phyloP scores from a whole-genome alignment of 805 yeast species.

The Candida railenensis region DNA sequence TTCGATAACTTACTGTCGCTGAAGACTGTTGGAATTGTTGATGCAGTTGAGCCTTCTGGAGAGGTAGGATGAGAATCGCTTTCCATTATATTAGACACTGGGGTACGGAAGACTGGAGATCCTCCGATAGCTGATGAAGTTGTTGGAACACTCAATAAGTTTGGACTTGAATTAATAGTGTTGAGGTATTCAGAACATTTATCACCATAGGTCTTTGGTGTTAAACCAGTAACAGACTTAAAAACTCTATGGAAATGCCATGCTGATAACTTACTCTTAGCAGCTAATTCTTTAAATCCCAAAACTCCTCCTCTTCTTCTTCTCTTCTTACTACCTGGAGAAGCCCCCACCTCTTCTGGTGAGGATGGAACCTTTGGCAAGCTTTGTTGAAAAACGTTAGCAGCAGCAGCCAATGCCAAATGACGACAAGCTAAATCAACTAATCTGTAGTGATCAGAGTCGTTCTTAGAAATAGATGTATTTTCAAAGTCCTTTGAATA shows the following conservation, averaged over 20 bases:
- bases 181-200: conserved; percentile 66
- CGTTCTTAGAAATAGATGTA: conserved; percentile 49
- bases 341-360: conserved; percentile 16
- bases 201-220: conserved; percentile 88
- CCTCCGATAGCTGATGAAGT: neutral
- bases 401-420: conserved; percentile 76
- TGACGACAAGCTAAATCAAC: conserved; percentile 82
- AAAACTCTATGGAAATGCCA: conserved; percentile 95
- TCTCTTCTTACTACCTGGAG: conserved; percentile 29
- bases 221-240: conserved; percentile 79
- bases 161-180: conserved; percentile 2
- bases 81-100: neutral
- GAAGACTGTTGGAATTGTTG: neutral
- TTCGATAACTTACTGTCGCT: neutral
- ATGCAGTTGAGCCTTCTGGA: neutral
- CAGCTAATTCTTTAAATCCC: conserved; percentile 85
- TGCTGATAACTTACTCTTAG: conserved; percentile 77
- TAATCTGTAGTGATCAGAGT: conserved; percentile 64
- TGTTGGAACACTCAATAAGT: neutral
- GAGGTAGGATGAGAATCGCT: neutral
- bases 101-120: conserved; percentile 1
- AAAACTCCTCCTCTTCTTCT: conserved; percentile 75
- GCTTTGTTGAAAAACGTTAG: conserved; percentile 29
- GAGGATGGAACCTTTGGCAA: conserved; percentile 17
- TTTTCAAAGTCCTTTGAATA: conserved; percentile 22